Evolutionary conservation across 371 early-diverging fungal genomes (phyloP), one percentile per base, ranked within the genome.

Genomic region (Lichtheimia corymbifera): DNA sequence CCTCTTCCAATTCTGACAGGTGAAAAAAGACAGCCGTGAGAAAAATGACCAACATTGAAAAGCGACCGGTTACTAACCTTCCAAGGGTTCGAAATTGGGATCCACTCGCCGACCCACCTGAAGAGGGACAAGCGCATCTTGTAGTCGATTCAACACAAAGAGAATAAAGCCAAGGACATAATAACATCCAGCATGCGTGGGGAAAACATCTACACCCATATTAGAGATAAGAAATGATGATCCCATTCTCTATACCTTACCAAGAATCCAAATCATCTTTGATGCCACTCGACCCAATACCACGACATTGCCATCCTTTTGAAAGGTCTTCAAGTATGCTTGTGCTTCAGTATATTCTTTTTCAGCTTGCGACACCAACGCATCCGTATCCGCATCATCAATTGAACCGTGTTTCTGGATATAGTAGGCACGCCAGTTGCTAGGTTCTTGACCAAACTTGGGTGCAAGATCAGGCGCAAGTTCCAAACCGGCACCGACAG

Each of bases 101-200:
- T 83, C 82, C 0, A 82, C 73, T 49, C 68, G 55, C 55, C 77
- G 68, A 15, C 84, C 84, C 62, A 83, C 80, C 51, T 80, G 75
- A 30, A 86, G 55, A 5, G 83, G 42, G 14, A 76, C 65, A 41
- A 83, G 60, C 0, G 86, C 82, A 55, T 79, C 83, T 53, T 79
- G 77, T 3, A 83, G 66, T 20, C 71, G 71, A 53, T 83, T 83
- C 51, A 83, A 58, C 1, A 80, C 78, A 55, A 70, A 82, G 13
- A 83, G 65, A 15, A 84, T 73, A 55, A 80, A 82, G 17, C 74
- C 79, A 25, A 86, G 66, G 22, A 86, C 63, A 64, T 83, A 78
- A 62, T 86, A 86, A 53, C 82, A 83, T 43, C 83, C 86, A 43
- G 82, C 83, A 67, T 83, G 74, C 4, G 64, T 71, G 30, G 86